phyloP scores from a whole-genome alignment of 1,139 yeast genomes.

The Hansenula sp. region DNA sequence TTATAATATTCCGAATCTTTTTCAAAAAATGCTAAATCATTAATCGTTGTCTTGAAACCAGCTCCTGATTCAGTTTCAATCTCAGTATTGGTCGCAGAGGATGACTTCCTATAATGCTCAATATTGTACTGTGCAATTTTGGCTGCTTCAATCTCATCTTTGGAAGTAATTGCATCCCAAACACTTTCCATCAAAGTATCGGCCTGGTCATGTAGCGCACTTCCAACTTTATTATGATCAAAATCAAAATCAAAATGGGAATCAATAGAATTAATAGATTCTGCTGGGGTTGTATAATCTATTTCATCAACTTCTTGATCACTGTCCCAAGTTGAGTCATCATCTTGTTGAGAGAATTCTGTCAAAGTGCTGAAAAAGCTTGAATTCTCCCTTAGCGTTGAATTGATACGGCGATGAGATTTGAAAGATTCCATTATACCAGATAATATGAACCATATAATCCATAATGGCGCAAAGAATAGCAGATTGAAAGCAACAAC shows the following conservation, averaged over 20 bases:
- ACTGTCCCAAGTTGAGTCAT: slow-evolving; percentile 8
- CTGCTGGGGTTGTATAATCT: slow-evolving; percentile 7
- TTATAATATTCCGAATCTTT: slow-evolving; percentile 13
- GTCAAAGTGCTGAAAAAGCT: slow-evolving; percentile 23
- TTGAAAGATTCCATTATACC: slow-evolving; percentile 34
- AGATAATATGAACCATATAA: slow-evolving; percentile 41
- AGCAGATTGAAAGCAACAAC: slow-evolving; percentile 37
- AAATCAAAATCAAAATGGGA: slow-evolving; percentile 3
- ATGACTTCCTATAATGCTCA: not conserved
- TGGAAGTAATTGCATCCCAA: slow-evolving; percentile 46
- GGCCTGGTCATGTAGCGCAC: slow-evolving; percentile 25
- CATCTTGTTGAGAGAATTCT: slow-evolving; percentile 12
- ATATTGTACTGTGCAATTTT: slow-evolving; percentile 15
- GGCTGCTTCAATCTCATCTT: slow-evolving; percentile 14
- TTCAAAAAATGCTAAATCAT: slow-evolving; percentile 14
- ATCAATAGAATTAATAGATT: slow-evolving; percentile 3
- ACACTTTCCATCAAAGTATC: slow-evolving; percentile 44
- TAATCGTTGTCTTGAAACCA: slow-evolving; percentile 10
- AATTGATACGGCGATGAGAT: slow-evolving; percentile 28
- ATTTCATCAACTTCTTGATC: slow-evolving; percentile 13
- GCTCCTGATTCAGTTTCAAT: slow-evolving; percentile 2
- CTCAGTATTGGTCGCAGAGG: too few species aligned
- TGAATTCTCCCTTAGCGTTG: slow-evolving; percentile 28
- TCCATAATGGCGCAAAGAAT: slow-evolving; percentile 53
- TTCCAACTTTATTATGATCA: slow-evolving; percentile 18